Base-by-base conservation (phyloP, 352 stramenopile species). In the Thraustotheca clavata region DNA sequence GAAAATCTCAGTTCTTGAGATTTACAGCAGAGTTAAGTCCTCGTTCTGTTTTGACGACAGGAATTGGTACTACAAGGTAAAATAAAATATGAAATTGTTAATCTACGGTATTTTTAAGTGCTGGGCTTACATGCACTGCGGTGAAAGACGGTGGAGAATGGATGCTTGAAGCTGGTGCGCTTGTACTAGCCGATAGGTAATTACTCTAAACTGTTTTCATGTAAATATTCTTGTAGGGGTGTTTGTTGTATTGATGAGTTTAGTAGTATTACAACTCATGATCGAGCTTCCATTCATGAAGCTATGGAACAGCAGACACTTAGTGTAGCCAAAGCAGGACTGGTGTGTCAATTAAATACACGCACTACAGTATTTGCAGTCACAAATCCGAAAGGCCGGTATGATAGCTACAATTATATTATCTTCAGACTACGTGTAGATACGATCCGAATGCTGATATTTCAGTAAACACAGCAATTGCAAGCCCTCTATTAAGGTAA, bases 211-310 rank as follows among this genome's bases (percentile, higher is more conserved):
- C n/a, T n/a, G n/a, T n/a, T n/a, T n/a, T n/a, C n/a, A n/a, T n/a
- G n/a, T n/a, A n/a, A n/a, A 3, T 24, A 18, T 24, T 24, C 3
- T 9, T 1, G 8, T 62, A 75, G 86, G 31, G 92, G 94, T 4
- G 81, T 99, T 41, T 98, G 94, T 70, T 98, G 91, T 70, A 99
- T 99, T 71, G 95, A 99, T 77, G 95, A 99, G 78, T 99, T 99
- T 73, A 93, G 86, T 55, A 97, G 90, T 52, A 98, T 99, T 62
- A 86, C 81, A 40, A 88, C 91, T 59, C 82, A 97, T 69, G 91
- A 98, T 70, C 74, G 93, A 29, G 92, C 88, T 11, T 95, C 89
- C 1, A 98, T 98, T 62, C 94, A 98, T 69, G 91, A 98, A 73
- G 96, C 96, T 18, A 98, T 99, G 96, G 96, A 99, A 75, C 96